Evolutionary conservation across 2,329 filamentous ascomycete species (phyloP).

Genomic region (Trichoderma sp.): DNA sequence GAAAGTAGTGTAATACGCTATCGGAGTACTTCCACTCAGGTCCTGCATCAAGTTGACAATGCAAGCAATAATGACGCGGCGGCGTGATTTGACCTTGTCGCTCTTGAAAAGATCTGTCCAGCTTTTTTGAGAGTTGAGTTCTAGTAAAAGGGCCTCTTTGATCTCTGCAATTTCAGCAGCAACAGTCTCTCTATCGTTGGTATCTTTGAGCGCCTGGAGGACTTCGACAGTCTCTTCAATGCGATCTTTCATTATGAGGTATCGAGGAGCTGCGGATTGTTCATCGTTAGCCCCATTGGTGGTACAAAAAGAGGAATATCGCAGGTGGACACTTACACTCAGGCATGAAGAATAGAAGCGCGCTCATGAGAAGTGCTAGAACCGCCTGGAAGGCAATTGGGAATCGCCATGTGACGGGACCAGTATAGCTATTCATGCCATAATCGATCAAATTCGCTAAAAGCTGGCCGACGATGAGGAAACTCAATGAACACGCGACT

Average conservation of each 20-base stretch:
- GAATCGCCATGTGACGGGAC: constrained; percentile 33
- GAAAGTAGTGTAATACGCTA: constrained; percentile 42
- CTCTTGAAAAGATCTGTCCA: constrained; percentile 33
- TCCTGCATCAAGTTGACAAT: constrained; percentile 39
- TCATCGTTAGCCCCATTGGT: background rate
- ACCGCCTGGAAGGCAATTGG: constrained; percentile 37
- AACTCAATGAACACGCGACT: constrained; percentile 25
- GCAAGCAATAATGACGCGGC: constrained; percentile 34
- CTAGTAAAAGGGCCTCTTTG: constrained; percentile 8
- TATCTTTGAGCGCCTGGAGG: constrained; percentile 36
- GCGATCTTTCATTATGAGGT: constrained; percentile 40
- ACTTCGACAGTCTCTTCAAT: constrained; percentile 37
- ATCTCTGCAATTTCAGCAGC: constrained; percentile 21
- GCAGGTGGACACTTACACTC: background rate
- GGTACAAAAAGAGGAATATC: constrained; percentile 26
- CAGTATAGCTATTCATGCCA: constrained; percentile 11
- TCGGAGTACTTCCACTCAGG: constrained; percentile 41
- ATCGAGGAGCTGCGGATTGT: constrained; percentile 36
- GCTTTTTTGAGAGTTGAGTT: constrained; percentile 28
- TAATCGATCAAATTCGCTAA: constrained; percentile 46
- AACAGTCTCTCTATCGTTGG: constrained; percentile 25
- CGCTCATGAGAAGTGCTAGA: constrained; percentile 33
- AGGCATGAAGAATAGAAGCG: constrained; percentile 33
- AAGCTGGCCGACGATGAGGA: constrained; percentile 46
- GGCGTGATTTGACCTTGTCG: constrained; percentile 34